phyloP scores from a whole-genome alignment of 2,329 filamentous ascomycete genomes.

The Neofusicoccum umdonicola region DNA sequence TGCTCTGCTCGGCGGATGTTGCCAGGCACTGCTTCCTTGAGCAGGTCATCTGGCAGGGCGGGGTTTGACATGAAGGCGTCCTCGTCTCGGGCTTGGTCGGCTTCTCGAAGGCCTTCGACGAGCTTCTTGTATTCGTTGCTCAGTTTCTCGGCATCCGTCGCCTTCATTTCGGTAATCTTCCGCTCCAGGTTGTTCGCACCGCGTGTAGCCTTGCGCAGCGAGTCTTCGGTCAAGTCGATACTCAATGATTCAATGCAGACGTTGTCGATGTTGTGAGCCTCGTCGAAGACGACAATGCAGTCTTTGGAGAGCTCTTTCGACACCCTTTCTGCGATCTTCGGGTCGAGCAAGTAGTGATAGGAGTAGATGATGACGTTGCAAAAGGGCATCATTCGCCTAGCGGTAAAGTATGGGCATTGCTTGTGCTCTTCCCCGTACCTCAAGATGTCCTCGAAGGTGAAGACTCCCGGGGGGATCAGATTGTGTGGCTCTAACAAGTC shows the following conservation, averaged over 20 bases:
- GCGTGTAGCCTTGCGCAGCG: conserved; percentile 81
- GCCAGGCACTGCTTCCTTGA: conserved; percentile 93
- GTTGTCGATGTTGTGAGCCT: conserved; percentile 99
- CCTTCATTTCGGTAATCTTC: conserved; percentile 91
- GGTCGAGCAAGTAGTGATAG: conserved; percentile 95
- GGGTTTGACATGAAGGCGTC: conserved; percentile 98
- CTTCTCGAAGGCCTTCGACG: conserved; percentile 83
- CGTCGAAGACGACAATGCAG: conserved; percentile 97
- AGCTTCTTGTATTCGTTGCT: conserved; percentile 95
- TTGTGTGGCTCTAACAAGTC: conserved; percentile 94
- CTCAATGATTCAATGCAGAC: conserved; percentile 97
- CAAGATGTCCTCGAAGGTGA: conserved; percentile 86
- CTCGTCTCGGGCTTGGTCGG: conserved; percentile 85
- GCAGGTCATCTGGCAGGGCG: conserved; percentile 84
- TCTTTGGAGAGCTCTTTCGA: conserved; percentile 96
- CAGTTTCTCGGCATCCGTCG: conserved; percentile 90
- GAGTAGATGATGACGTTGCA: conserved; percentile 99
- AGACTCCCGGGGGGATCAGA: conserved; percentile 89
- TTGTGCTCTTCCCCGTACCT: conserved; percentile 92
- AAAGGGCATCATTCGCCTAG: conserved; percentile 96
- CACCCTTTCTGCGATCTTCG: conserved; percentile 94
- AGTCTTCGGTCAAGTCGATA: conserved; percentile 95
- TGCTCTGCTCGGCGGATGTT: conserved; percentile 96
- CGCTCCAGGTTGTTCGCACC: conserved; percentile 88
- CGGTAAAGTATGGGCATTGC: conserved; percentile 96